A percentile compares a stretch with the other conserved stretches of the same genome.
phyloP scores from a whole-genome alignment of 164 flowering plant species.

The Vitis riparia region DNA sequence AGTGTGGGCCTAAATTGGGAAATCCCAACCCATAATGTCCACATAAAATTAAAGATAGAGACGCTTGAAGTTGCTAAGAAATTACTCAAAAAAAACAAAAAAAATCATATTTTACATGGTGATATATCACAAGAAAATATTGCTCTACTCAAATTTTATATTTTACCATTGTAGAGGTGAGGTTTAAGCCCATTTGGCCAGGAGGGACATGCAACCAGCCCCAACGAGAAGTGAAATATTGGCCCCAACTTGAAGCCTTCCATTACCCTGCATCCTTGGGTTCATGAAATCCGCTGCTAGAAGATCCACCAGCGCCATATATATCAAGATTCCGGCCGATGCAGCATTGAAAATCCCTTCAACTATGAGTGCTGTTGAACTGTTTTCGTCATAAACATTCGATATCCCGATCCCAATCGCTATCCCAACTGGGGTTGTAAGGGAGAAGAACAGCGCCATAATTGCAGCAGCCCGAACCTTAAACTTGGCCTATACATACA shows the following conservation, averaged over 20 bases:
- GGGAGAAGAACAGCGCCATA: constrained; percentile 50
- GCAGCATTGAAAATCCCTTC: constrained; percentile 45
- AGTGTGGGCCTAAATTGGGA: no score
- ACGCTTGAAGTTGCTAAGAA: no score
- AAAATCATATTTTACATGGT: no score
- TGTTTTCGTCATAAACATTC: constrained; percentile 32
- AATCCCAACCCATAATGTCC: no score
- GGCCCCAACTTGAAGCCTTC: constrained; percentile 36
- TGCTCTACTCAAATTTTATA: no score
- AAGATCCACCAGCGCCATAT: constrained; percentile 61
- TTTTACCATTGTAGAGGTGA: no score
- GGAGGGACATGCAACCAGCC: constrained; percentile 43
- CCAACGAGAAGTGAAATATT: constrained; percentile 47
- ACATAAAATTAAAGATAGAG: no score
- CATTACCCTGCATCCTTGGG: constrained; percentile 41
- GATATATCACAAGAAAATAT: no score
- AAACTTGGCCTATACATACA: constrained; percentile 36
- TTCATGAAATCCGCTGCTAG: constrained; percentile 56
- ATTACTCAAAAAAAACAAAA: no score
- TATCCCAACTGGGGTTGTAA: constrained; percentile 55
- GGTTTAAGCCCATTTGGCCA: constrained; percentile 56
- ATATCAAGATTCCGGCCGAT: constrained; percentile 56
- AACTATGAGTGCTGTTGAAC: constrained; percentile 42
- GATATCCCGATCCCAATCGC: constrained; percentile 50
- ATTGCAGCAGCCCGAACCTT: constrained; percentile 27